phyloP scores from a whole-genome alignment of 140 eudicot species.

The Senecio squalidus region DNA sequence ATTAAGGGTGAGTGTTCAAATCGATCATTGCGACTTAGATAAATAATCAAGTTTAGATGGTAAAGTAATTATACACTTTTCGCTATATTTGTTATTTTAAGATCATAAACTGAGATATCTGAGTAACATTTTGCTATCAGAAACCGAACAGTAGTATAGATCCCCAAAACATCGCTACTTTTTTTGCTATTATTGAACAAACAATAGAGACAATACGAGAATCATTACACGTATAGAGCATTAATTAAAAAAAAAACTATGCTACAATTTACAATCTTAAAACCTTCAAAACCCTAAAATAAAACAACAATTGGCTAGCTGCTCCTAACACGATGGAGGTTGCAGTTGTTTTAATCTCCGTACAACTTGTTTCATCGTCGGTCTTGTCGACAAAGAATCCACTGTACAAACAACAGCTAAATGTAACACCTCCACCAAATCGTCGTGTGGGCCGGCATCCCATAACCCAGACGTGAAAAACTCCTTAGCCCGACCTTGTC shows the following conservation, averaged over 20 bases:
- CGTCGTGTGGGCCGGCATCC: constrained; percentile 90
- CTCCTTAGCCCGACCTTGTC: constrained; percentile 76
- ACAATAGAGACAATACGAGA: constrained; percentile 26
- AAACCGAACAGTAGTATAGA: neutral
- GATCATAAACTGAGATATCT: too few relatives aligned
- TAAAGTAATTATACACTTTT: too few relatives aligned
- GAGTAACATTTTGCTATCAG: neutral
- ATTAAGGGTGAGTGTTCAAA: too few relatives aligned
- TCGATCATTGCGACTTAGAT: too few relatives aligned
- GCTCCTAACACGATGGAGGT: constrained; percentile 68
- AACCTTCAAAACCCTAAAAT: constrained; percentile 19
- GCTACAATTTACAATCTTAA: constrained; percentile 63
- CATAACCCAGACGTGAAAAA: constrained; percentile 74
- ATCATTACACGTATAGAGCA: constrained; percentile 33
- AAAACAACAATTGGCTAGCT: neutral
- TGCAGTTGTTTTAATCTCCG: constrained; percentile 70
- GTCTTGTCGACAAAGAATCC: constrained; percentile 66
- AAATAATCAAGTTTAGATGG: too few relatives aligned
- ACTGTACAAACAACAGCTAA: constrained; percentile 75
- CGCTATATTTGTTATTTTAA: too few relatives aligned
- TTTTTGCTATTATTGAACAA: constrained; percentile 33
- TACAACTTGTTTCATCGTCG: constrained; percentile 79
- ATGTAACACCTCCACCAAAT: constrained; percentile 67
- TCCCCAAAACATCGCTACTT: constrained; percentile 22
- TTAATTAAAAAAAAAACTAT: constrained; percentile 34